Base-by-base conservation (phyloP, 495 filamentous ascomycete genomes). In the Lichenothelia convexa region DNA sequence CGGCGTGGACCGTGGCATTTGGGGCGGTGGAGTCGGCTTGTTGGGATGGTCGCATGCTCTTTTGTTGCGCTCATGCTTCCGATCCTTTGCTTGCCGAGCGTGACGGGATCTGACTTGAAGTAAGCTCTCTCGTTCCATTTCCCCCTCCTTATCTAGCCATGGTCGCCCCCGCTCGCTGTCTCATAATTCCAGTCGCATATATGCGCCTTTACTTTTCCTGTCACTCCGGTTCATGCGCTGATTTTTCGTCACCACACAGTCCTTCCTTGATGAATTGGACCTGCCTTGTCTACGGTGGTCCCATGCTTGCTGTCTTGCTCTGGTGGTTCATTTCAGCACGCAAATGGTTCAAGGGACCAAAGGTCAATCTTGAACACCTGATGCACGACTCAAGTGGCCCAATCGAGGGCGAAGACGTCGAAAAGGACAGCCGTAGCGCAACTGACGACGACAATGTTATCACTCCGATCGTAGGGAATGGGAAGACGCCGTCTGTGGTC, bases 61-160 rank as follows among this genome's bases (percentile, higher is more conserved):
- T 85, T 83, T 48, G 72, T 82, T 1, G 21, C 67, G 5, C 59
- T 83, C 5, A 82, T 85, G 76, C 56, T 82, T 24, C 79, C 79
- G 3, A 78, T 84, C 17, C 53, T 85, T 31, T 81, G 75, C 54
- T 60, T 85, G 23, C 79, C 79, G 5, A 69, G 64, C 36, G 56
- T 61, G 3, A 68, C 56, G 4, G 75, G 73, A 3, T 53, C 41
- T 0, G 59, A 80, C 54, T 46, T 83, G 22, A 68, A 62, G 27
- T 58, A 49, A 20, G 62, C 68, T 18, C 8, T 20, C 9, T 9
- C 24, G 15, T 26, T 11, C 33, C 13, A 24, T 27, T 60, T 27
- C 24, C 24, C 24, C 24, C 24, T 13, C 24, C 24, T 1, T 13
- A 11, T 13, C 24, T 13, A 9, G 24, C 15, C 24, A 1, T 18